Evolutionary conservation across 1,139 yeast species (phyloP).

Genomic region (Zygoascus sp.): DNA sequence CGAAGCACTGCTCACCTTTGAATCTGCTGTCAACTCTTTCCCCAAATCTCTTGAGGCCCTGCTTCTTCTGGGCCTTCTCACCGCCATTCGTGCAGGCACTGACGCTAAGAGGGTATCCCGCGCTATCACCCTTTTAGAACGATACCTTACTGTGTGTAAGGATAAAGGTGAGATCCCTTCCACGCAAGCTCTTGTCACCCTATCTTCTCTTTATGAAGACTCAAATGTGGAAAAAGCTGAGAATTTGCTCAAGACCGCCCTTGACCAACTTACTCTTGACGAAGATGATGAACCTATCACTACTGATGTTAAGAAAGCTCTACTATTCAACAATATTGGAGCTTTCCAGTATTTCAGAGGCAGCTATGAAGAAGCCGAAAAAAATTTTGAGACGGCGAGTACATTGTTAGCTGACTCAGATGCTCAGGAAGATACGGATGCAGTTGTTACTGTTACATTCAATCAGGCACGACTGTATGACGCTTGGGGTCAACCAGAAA

Average conservation of each 20-base stretch:
- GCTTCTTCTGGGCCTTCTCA: conserved; percentile 23
- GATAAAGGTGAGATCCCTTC: conserved; percentile 60
- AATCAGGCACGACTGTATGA: conserved; percentile 41
- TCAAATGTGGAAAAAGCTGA: conserved; percentile 49
- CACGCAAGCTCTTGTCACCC: conserved; percentile 61
- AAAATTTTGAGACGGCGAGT: conserved; percentile 51
- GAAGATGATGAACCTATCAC: conserved; percentile 36
- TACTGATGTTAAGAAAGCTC: conserved; percentile 53
- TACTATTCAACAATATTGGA: conserved; percentile 77
- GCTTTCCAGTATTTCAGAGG: conserved; percentile 72
- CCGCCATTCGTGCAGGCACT: conserved; percentile 23
- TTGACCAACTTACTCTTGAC: conserved; percentile 58
- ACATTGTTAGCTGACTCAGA: conserved; percentile 44
- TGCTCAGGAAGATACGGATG: conserved; percentile 22
- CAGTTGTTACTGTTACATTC: conserved; percentile 32
- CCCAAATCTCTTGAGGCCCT: conserved; percentile 68
- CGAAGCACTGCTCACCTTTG: conserved; percentile 84
- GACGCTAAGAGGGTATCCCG: conserved; percentile 23
- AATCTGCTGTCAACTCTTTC: conserved; percentile 60
- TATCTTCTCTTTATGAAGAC: conserved; percentile 65
- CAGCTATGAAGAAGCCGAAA: conserved; percentile 49
- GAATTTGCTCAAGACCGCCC: conserved; percentile 33
- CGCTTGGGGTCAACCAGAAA: conserved; percentile 40
- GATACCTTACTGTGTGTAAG: conserved; percentile 59
- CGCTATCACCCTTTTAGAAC: conserved; percentile 65